Conservation (phyloP, 2,329 filamentous ascomycete species). For the Pseudonectria foliicola region DNA sequence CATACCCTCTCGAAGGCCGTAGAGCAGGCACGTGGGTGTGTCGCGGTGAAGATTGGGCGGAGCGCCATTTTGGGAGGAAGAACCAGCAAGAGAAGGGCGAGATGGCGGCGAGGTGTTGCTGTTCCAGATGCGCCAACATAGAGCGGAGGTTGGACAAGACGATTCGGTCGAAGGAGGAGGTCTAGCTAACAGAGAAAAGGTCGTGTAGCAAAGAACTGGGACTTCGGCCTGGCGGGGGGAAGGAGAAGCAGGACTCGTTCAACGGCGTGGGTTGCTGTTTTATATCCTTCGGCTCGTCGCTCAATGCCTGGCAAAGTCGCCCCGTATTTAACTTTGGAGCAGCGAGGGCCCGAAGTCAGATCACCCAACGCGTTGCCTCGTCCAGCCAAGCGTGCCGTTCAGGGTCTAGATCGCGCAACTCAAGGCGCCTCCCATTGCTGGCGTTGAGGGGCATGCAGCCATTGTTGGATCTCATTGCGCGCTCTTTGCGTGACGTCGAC, state of each 20-base stretch:
- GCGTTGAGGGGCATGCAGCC: slow-evolving; percentile 11
- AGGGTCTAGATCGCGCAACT: no score
- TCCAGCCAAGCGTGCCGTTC: background rate
- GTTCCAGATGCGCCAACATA: slow-evolving; percentile 13
- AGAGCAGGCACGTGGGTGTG: slow-evolving; percentile 90
- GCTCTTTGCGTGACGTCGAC: slow-evolving; percentile 17
- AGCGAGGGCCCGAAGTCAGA: slow-evolving; percentile 22
- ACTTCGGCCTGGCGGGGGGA: no score
- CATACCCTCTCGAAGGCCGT: slow-evolving; percentile 92
- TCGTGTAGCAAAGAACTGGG: no score
- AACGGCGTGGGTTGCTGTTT: slow-evolving; percentile 3
- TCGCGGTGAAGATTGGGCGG: slow-evolving; percentile 78
- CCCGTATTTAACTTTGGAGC: slow-evolving; percentile 12
- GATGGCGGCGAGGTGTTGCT: slow-evolving; percentile 20
- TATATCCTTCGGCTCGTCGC: slow-evolving; percentile 20
- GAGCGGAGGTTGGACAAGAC: slow-evolving; percentile 11
- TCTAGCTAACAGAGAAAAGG: background rate
- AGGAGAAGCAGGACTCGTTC: no score
- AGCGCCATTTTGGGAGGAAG: slow-evolving; percentile 50
- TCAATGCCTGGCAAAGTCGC: slow-evolving; percentile 6
- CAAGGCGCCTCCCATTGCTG: no score
- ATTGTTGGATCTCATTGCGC: slow-evolving; percentile 17
- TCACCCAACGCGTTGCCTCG: slow-evolving; percentile 10
- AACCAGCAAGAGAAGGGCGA: slow-evolving; percentile 23
- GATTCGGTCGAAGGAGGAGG: slow-evolving; percentile 10